Evolutionary conservation across 805 yeast genomes (phyloP).

Genomic region (Nakazawaea wickerhamii): DNA sequence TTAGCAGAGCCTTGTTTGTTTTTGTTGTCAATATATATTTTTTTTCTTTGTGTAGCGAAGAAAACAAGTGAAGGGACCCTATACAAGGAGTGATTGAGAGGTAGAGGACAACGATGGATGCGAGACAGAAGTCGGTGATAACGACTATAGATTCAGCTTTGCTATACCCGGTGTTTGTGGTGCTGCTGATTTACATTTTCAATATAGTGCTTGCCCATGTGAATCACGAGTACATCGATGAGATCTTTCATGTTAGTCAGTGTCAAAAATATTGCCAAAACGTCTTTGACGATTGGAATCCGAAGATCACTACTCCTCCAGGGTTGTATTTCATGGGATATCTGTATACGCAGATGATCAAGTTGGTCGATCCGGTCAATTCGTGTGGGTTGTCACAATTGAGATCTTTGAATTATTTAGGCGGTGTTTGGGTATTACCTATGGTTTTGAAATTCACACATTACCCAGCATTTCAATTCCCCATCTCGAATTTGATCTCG

Average conservation of each 20-base stretch:
- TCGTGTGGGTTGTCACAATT: constrained; percentile 35
- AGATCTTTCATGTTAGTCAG: constrained; percentile 81
- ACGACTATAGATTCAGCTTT: neutral
- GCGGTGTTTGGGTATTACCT: constrained; percentile 55
- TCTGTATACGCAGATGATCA: constrained; percentile 33
- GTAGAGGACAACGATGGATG: neutral
- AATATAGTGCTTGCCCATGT: constrained; percentile 13
- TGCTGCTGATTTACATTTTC: constrained; percentile 5
- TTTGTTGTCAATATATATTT: neutral
- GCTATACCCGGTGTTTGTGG: constrained; percentile 5
- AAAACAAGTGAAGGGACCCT: neutral
- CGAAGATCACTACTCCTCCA: constrained; percentile 95
- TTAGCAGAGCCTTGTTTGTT: too few species aligned
- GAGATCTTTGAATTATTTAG: constrained; percentile 59
- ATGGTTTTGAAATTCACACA: constrained; percentile 19
- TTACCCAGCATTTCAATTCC: constrained; percentile 15
- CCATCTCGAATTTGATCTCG: constrained; percentile 26
- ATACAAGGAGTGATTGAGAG: neutral
- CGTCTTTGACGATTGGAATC: constrained; percentile 68
- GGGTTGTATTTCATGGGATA: constrained; percentile 63
- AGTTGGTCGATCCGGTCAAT: constrained; percentile 24
- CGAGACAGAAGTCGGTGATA: neutral
- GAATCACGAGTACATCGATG: constrained; percentile 53
- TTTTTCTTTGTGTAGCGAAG: neutral
- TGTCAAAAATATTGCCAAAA: constrained; percentile 60